A percentile compares a stretch with the other conserved stretches of the same genome.
These are phyloP conservation scores for Zygosaccharomyces gambellarensis DNA, from an alignment of 805 yeast genomes.

Conservation along the genomic window DNA sequence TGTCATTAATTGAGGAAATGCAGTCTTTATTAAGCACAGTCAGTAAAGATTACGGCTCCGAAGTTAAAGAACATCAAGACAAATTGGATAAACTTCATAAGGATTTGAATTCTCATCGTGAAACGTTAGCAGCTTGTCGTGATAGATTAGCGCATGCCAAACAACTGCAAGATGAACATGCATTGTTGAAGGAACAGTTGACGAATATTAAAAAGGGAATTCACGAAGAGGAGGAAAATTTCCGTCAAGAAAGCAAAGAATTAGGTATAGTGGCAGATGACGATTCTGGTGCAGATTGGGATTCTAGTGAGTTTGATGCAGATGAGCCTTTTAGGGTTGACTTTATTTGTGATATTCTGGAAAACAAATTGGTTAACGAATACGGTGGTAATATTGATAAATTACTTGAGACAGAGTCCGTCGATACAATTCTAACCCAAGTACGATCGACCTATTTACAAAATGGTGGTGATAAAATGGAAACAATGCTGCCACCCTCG, in stretches of 20 bases:
- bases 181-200: slow-evolving; percentile 48
- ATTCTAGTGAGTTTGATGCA: slow-evolving; percentile 64
- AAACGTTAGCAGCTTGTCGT: slow-evolving; percentile 23
- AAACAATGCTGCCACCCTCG: slow-evolving; percentile 33
- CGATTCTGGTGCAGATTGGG: slow-evolving; percentile 31
- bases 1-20: slow-evolving; percentile 42
- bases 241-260: slow-evolving; percentile 41
- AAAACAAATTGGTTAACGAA: slow-evolving; percentile 35
- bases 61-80: slow-evolving; percentile 48
- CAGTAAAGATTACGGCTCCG: slow-evolving; percentile 55
- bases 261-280: slow-evolving; percentile 33
- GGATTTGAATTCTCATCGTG: slow-evolving; percentile 28
- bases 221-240: slow-evolving; percentile 54
- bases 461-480: slow-evolving; percentile 15
- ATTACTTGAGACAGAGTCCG: slow-evolving; percentile 21
- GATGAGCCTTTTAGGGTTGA: slow-evolving; percentile 85
- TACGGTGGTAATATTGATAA: slow-evolving; percentile 30
- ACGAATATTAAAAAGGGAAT: slow-evolving; percentile 59
- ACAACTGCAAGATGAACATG: slow-evolving; percentile 52
- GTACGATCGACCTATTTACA: slow-evolving; percentile 19
- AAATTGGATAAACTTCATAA: slow-evolving; percentile 50
- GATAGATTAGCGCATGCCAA: slow-evolving; percentile 27
- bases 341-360: slow-evolving; percentile 54
- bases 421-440: slow-evolving; percentile 22
- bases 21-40: slow-evolving; percentile 46